Conservation (phyloP, 768 basidiomycete genomes). For the Lentinula guzmanii region DNA sequence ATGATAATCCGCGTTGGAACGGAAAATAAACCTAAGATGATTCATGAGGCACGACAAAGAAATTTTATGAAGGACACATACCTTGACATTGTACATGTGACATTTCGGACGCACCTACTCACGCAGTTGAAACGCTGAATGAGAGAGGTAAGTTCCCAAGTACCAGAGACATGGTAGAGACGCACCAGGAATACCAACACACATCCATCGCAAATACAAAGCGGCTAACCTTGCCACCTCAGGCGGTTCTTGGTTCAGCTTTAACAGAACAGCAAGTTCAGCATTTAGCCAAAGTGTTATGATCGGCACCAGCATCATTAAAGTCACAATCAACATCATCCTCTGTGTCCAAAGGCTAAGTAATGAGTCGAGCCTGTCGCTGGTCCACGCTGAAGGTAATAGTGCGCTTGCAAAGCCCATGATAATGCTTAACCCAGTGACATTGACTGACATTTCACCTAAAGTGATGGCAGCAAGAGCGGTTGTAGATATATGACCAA, state of each 20-base stretch:
- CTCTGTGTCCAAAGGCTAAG: slow-evolving; percentile 91
- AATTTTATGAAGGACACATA: background rate
- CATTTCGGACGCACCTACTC: slow-evolving; percentile 27
- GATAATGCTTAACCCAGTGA: slow-evolving; percentile 73
- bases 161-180: background rate
- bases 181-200: slow-evolving; percentile 69
- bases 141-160: slow-evolving; percentile 3
- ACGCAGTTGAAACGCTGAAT: slow-evolving; percentile 45
- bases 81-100: slow-evolving; percentile 47
- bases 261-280: slow-evolving; percentile 64
- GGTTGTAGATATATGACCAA: slow-evolving; percentile 87
- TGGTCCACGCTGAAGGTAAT: slow-evolving; percentile 93
- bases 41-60: background rate
- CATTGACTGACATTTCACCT: slow-evolving; percentile 68
- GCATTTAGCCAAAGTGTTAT: slow-evolving; percentile 75
- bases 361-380: slow-evolving; percentile 61
- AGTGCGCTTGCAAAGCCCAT: slow-evolving; percentile 81
- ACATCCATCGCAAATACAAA: slow-evolving; percentile 70
- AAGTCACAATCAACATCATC: slow-evolving; percentile 35
- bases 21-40: slow-evolving; percentile 33
- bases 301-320: slow-evolving; percentile 24
- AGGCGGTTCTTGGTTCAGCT: slow-evolving; percentile 64
- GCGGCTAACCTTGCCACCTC: slow-evolving; percentile 77
- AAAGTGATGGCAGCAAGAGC: slow-evolving; percentile 82
- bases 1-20: slow-evolving; percentile 58